Conservation (phyloP, 768 basidiomycete species). For the Mycena rebaudengoi region DNA sequence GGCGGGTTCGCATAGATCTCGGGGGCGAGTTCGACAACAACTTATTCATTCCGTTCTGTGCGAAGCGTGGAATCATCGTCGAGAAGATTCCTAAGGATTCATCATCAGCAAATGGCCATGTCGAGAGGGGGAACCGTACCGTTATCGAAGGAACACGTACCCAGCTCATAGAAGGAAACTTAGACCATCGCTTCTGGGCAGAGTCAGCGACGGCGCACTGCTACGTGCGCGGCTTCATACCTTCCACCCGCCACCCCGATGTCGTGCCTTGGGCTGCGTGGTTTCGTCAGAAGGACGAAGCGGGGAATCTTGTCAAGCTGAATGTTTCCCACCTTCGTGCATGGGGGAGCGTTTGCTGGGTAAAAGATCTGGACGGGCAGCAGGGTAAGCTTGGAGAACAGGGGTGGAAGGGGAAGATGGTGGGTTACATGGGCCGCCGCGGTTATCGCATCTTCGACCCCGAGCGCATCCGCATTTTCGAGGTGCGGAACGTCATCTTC, state of each 20-base stretch:
- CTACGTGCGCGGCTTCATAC: conserved; percentile 35
- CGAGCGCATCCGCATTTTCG: too few relatives aligned
- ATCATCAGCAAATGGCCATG: conserved; percentile 35
- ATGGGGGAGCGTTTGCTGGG: not conserved
- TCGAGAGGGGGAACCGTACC: conserved; percentile 27
- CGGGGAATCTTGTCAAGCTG: not conserved
- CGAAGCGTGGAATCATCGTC: conserved; percentile 26
- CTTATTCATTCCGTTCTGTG: conserved; percentile 25
- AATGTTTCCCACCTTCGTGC: conserved; percentile 38
- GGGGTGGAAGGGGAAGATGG: not conserved
- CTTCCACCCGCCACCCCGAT: conserved; percentile 22
- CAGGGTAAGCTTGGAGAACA: not conserved
- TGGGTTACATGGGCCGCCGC: not conserved
- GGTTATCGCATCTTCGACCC: not conserved
- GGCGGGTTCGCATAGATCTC: conserved; percentile 26
- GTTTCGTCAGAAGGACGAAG: not conserved
- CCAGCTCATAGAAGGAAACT: not conserved
- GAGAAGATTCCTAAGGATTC: conserved; percentile 21
- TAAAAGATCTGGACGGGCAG: not conserved
- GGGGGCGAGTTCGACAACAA: conserved; percentile 37
- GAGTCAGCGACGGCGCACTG: conserved; percentile 12
- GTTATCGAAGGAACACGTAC: conserved; percentile 27
- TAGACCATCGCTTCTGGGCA: not conserved
- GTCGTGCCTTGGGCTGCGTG: not conserved
- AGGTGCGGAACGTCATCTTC: too few relatives aligned